Evolutionary conservation across 225 moss, liverwort and hornwort genomes (phyloP).

Genomic region (Sphagnum contortum): DNA sequence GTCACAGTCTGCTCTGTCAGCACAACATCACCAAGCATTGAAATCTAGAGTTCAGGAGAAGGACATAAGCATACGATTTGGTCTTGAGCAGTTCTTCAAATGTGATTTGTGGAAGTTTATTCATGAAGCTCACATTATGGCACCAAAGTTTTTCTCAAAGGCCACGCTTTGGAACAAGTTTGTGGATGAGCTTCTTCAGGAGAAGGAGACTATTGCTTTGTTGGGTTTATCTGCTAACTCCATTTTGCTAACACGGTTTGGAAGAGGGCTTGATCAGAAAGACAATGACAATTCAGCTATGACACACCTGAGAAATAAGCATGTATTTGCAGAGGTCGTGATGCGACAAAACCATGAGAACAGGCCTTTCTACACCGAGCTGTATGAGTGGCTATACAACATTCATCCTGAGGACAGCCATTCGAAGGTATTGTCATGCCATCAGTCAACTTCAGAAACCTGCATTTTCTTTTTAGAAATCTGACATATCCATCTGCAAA

Average conservation of each 20-base stretch:
- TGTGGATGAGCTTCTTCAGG: slow-evolving; percentile 21
- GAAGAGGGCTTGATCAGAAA: slow-evolving; percentile 4
- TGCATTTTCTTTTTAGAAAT: too few species aligned
- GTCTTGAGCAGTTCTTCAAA: slow-evolving; percentile 5
- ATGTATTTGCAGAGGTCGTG: slow-evolving; percentile 30
- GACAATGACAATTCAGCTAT: slow-evolving; percentile 2
- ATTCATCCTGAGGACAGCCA: slow-evolving; percentile 11
- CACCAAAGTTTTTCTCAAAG: slow-evolving; percentile 10
- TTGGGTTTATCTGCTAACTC: slow-evolving; percentile 22
- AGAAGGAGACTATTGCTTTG: slow-evolving; percentile 10
- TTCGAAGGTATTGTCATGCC: slow-evolving; percentile 9
- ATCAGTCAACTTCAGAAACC: too few species aligned
- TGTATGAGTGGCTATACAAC: slow-evolving; percentile 23
- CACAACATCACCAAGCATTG: slow-evolving; percentile 9
- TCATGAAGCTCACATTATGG: slow-evolving; percentile 10
- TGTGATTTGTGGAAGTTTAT: slow-evolving; percentile 28
- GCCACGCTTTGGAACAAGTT: slow-evolving; percentile 30
- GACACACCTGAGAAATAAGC: slow-evolving; percentile 11
- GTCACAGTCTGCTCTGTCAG: slow-evolving; percentile 8
- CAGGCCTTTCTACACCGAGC: slow-evolving; percentile 15
- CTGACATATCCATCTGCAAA: too few species aligned
- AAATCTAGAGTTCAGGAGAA: slow-evolving; percentile 3
- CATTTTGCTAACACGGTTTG: slow-evolving; percentile 17
- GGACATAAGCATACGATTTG: slow-evolving; percentile 2
- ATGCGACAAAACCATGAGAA: slow-evolving; percentile 13